Base-by-base conservation (phyloP, 495 filamentous ascomycete genomes). In the Hypoxylon cercidicola region DNA sequence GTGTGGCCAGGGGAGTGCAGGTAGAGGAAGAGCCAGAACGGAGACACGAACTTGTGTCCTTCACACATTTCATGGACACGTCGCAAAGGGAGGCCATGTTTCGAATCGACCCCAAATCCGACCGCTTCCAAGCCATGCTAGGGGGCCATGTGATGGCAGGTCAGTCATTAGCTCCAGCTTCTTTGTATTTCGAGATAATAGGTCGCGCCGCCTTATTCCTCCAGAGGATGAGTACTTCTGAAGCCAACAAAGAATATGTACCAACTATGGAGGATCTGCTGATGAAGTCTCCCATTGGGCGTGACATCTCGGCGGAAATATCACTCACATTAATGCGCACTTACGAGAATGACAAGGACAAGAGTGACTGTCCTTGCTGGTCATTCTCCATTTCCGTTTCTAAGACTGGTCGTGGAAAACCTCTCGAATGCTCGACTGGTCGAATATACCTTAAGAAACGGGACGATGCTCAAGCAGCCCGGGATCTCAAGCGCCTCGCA, bases 171-270 rank as follows among this genome's bases (percentile, higher is more conserved):
- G 75, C 72, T 39, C 81, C 81, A 15, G 80, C 78, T 13, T 74
- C 79, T 0, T 58, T 83, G 49, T 83, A 81, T 41, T 30, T 80
- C 30, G 81, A 83, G 47, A 46, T 81, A 7, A 74, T 68, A 40
- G n/a, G 56, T 30, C 64, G 56, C 11, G 72, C 71, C 8, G 61
- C 70, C n/a, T n/a, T 56, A 23, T 56, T 45, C 23, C 46, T 71
- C 0, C 23, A 43, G n/a, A 45, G 23, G 16, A 45, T 35, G 37
- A 37, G 52, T 20, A 15, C 7, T 5, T 32, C 57, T 0, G 34
- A 35, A 18, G 20, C 15, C 18, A 44, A 21, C 41, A 18, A 18
- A 16, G 41, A 21, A 34, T 21, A 49, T 40, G 48, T 63, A 12
- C 52, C 58, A 7, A 30, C 25, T 4, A 41, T 71, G 10, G 54